Evolutionary conservation across 352 stramenopile species (phyloP).

Genomic region (Pythium brachiatum): DNA sequence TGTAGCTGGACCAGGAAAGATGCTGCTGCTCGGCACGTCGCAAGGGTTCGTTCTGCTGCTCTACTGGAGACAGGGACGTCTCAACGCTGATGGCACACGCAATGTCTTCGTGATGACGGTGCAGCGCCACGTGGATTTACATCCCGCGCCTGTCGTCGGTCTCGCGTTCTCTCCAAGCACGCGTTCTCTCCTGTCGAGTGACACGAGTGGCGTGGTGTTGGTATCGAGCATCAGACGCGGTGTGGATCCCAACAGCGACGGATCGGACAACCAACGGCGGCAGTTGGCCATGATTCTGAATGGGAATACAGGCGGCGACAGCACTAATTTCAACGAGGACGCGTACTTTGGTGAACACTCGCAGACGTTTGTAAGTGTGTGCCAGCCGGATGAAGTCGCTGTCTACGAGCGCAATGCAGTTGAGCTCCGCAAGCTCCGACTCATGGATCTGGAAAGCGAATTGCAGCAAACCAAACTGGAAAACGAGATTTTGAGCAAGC

Average conservation of each 20-base stretch:
- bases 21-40: slow-evolving; percentile 45
- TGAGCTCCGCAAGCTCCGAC: slow-evolving; percentile 44
- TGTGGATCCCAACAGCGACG: neutral
- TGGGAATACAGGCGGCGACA: neutral
- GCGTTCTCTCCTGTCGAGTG: slow-evolving; percentile 40
- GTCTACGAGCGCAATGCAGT: slow-evolving; percentile 57
- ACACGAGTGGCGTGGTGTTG: slow-evolving; percentile 40
- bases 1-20: slow-evolving; percentile 29
- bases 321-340: slow-evolving; percentile 12
- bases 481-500: slow-evolving; percentile 64
- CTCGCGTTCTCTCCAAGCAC: slow-evolving; percentile 36
- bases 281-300: neutral
- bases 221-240: slow-evolving; percentile 26
- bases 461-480: slow-evolving; percentile 67
- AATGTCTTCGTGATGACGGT: slow-evolving; percentile 24
- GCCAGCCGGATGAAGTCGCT: slow-evolving; percentile 54
- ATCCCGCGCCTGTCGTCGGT: slow-evolving; percentile 41
- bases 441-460: slow-evolving; percentile 62
- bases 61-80: slow-evolving; percentile 36
- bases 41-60: slow-evolving; percentile 44
- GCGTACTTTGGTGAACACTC: slow-evolving; percentile 4
- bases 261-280: slow-evolving; percentile 8
- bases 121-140: slow-evolving; percentile 41
- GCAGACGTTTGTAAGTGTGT: slow-evolving; percentile 23
- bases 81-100: slow-evolving; percentile 16